Percentiles rank a stretch among this genome's conserved stretches.
Conservation (phyloP, 345 rosid species). For the Schrenkiella parvula region DNA sequence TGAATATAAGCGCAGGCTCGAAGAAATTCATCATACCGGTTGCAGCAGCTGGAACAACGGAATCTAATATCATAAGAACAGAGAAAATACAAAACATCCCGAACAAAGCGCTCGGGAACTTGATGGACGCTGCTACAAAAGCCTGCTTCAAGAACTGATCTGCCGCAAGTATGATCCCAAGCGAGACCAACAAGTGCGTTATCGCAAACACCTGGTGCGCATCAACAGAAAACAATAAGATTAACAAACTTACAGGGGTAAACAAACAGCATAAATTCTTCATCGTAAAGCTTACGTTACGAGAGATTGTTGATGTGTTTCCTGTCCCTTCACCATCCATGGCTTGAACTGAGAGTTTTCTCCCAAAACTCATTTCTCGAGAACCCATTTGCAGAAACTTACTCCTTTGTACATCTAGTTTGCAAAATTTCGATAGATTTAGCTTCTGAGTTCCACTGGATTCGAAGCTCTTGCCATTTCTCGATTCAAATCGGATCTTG, state of each 20-base stretch:
- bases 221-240: not conserved
- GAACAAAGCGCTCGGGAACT: slow-evolving; percentile 92
- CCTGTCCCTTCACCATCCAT: slow-evolving; percentile 40
- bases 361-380: slow-evolving; percentile 17
- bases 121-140: slow-evolving; percentile 77
- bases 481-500: not conserved
- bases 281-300: slow-evolving; percentile 32
- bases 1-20: slow-evolving; percentile 77
- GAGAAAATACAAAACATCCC: slow-evolving; percentile 98
- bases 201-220: slow-evolving; percentile 51
- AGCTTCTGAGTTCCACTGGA: slow-evolving; percentile 4
- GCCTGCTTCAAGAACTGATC: slow-evolving; percentile 71
- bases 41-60: slow-evolving; percentile 65
- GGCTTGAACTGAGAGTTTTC: slow-evolving; percentile 40
- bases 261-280: not conserved
- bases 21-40: slow-evolving; percentile 66
- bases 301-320: slow-evolving; percentile 44
- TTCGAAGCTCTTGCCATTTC: not conserved
- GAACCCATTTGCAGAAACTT: slow-evolving; percentile 47
- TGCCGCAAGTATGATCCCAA: slow-evolving; percentile 77
- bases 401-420: slow-evolving; percentile 1
- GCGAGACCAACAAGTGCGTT: slow-evolving; percentile 67
- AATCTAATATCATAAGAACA: slow-evolving; percentile 60
- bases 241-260: not conserved
- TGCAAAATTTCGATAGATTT: slow-evolving; percentile 7